A percentile compares a stretch with the other conserved stretches of the same genome.
These are phyloP conservation scores for Fusarium aywerte DNA, from an alignment of 2,329 filamentous ascomycete genomes.

Conservation along the genomic window DNA sequence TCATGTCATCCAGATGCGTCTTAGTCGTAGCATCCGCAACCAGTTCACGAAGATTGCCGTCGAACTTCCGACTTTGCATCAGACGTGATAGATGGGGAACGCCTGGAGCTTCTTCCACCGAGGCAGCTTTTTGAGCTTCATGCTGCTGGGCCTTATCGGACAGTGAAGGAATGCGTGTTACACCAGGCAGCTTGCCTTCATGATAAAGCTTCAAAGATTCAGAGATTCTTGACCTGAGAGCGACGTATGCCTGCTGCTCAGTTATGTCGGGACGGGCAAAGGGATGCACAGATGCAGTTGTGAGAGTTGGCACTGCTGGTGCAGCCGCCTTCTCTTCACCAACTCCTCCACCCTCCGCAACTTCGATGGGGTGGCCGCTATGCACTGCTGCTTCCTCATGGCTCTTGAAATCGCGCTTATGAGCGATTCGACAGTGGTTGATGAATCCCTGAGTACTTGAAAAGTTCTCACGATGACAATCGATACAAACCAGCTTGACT, in stretches of 20 bases:
- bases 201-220: constrained; percentile 64
- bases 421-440: constrained; percentile 97
- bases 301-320: constrained; percentile 18
- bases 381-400: constrained; percentile 93
- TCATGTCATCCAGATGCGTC: constrained; percentile 61
- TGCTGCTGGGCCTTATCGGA: constrained; percentile 1
- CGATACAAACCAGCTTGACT: constrained; percentile 89
- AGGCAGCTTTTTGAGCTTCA: constrained; percentile 29
- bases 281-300: constrained; percentile 48
- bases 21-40: constrained; percentile 69
- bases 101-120: constrained; percentile 66
- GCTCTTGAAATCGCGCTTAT: constrained; percentile 92
- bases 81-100: constrained; percentile 75
- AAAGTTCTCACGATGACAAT: constrained; percentile 91
- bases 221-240: constrained; percentile 64
- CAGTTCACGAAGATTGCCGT: constrained; percentile 67
- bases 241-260: constrained; percentile 63
- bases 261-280: constrained; percentile 58
- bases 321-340: constrained; percentile 45
- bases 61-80: constrained; percentile 70
- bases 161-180: constrained; percentile 57
- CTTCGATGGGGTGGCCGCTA: constrained; percentile 83
- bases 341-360: constrained; percentile 33
- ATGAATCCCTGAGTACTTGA: constrained; percentile 99
- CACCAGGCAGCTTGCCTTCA: constrained; percentile 62